Evolutionary conservation across 2,329 filamentous ascomycete genomes (phyloP).

Genomic region (Diplocarpon rosae): DNA sequence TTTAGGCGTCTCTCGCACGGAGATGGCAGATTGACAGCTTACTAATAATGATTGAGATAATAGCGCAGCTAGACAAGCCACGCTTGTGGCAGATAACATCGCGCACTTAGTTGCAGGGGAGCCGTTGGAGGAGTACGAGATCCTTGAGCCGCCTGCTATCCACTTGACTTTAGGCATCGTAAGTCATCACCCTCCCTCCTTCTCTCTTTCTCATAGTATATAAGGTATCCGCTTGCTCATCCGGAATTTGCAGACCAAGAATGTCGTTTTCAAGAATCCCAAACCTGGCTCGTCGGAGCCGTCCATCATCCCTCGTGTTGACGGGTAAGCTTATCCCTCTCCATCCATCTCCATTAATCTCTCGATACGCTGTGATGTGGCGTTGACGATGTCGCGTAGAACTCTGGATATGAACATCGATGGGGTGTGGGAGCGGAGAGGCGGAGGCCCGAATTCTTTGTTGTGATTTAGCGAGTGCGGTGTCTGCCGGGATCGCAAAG

Average conservation of each 20-base stretch:
- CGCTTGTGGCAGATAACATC: neutral
- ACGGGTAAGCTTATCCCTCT: neutral
- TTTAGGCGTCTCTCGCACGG: neutral
- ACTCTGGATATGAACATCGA: constrained; percentile 1
- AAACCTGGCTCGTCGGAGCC: neutral
- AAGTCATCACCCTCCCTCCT: neutral
- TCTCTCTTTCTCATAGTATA: neutral
- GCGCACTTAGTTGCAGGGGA: neutral
- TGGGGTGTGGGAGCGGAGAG: neutral
- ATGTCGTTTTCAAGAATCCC: neutral
- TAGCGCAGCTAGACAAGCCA: neutral
- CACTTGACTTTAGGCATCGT: constrained; percentile 1
- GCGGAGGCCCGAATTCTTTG: neutral
- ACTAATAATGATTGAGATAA: neutral
- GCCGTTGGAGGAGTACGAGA: neutral
- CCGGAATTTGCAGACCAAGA: neutral
- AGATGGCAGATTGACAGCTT: neutral
- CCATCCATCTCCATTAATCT: neutral
- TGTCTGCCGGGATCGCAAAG: too few relatives aligned
- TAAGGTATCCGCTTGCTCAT: neutral
- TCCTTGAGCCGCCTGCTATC: neutral
- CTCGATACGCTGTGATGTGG: too few relatives aligned
- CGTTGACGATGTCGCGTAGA: neutral
- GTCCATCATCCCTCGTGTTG: neutral
- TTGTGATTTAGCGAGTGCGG: neutral